phyloP scores from a whole-genome alignment of 1,284 basidiomycete genomes.

The Cutaneotrichosporon sp. region DNA sequence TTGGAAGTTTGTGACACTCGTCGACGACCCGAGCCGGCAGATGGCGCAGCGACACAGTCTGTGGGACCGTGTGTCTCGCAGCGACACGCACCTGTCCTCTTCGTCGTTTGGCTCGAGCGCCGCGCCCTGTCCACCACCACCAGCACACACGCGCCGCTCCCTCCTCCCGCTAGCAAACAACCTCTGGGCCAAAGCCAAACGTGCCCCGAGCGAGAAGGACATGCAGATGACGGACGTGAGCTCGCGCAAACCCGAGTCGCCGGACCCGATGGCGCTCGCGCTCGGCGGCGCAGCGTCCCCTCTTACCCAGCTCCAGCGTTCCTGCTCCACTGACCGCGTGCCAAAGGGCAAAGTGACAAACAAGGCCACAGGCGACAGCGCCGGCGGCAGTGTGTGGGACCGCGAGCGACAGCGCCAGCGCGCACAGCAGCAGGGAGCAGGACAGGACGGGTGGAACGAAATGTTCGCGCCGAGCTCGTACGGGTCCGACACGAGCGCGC shows the following conservation, averaged over 20 bases:
- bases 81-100: constrained; percentile 2
- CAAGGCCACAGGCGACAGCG: background rate
- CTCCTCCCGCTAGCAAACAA: constrained; percentile 9
- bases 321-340: background rate
- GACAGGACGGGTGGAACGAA: background rate
- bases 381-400: background rate
- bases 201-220: background rate
- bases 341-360: background rate
- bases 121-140: background rate
- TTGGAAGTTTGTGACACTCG: constrained; percentile 8
- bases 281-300: constrained; percentile 10
- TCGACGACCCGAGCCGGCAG: constrained; percentile 1
- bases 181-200: constrained; percentile 3
- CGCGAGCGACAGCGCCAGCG: background rate
- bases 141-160: constrained; percentile 7
- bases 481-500: background rate
- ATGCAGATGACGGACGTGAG: background rate
- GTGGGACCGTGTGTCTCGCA: background rate
- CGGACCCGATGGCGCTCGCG: constrained; percentile 12
- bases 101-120: constrained; percentile 10
- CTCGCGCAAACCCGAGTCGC: constrained; percentile 1
- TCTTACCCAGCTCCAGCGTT: constrained; percentile 8
- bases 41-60: background rate
- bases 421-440: background rate
- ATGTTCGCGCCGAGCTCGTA: background rate